Conservation (phyloP, 1,284 basidiomycete genomes). For the Ceratobasidium papillatum region DNA sequence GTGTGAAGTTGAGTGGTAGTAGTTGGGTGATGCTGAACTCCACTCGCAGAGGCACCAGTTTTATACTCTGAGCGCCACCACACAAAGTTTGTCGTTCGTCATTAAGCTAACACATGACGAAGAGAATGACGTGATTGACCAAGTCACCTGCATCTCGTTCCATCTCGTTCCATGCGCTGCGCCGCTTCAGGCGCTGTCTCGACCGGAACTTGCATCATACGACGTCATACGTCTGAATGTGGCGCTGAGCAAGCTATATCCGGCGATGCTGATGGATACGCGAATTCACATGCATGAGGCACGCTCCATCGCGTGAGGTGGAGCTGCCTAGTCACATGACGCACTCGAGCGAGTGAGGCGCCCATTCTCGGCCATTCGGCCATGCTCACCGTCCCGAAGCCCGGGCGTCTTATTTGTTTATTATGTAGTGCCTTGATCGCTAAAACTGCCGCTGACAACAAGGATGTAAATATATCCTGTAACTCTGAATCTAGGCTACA, state of each 20-base stretch:
- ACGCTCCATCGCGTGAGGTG: too few relatives aligned
- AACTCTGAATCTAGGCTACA: not conserved
- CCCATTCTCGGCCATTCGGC: slow-evolving; percentile 2
- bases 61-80: not conserved
- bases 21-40: not conserved
- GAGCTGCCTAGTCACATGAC: not conserved
- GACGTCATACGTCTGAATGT: not conserved
- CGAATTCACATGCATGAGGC: slow-evolving; percentile 18
- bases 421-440: not conserved
- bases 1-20: slow-evolving; percentile 1
- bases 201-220: slow-evolving; percentile 3
- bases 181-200: not conserved
- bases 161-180: not conserved
- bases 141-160: not conserved
- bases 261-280: not conserved
- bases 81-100: slow-evolving; percentile 5
- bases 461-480: not conserved
- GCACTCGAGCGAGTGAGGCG: not conserved
- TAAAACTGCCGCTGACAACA: not conserved
- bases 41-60: not conserved
- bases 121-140: slow-evolving; percentile 5
- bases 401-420: not conserved
- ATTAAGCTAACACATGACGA: slow-evolving; percentile 20
- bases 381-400: not conserved
- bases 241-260: not conserved